Conservation (phyloP, 1,284 basidiomycete genomes). For the Hypsizygus ulmarius region DNA sequence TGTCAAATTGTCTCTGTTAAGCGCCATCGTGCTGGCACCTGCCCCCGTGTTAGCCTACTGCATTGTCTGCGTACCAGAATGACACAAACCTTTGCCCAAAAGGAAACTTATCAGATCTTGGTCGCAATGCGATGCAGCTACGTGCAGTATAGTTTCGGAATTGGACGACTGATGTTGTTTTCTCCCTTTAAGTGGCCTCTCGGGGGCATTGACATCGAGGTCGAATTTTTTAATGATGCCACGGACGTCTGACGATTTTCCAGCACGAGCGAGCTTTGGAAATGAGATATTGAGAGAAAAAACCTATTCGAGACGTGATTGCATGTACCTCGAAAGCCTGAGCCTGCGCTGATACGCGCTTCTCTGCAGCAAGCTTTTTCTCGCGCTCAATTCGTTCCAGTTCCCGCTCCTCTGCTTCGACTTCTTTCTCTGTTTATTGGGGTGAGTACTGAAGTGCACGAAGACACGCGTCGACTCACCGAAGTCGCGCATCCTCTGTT, state of each 20-base stretch:
- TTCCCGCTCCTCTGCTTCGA: conserved; percentile 31
- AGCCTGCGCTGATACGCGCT: conserved; percentile 25
- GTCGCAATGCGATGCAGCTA: conserved; percentile 30
- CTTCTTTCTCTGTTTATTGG: conserved; percentile 26
- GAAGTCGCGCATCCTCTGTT: conserved; percentile 31
- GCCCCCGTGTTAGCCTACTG: background rate
- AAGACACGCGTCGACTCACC: conserved; percentile 20
- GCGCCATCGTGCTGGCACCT: conserved; percentile 30
- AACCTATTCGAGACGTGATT: background rate
- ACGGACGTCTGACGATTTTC: conserved; percentile 26
- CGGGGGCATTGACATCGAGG: conserved; percentile 32
- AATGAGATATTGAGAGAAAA: background rate
- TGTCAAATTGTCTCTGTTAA: conserved; percentile 30
- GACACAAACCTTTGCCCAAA: conserved; percentile 30
- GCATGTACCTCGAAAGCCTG: conserved; percentile 29
- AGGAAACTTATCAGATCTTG: conserved; percentile 31
- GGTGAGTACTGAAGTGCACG: conserved; percentile 1
- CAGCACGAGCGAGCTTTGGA: conserved; percentile 24
- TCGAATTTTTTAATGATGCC: conserved; percentile 26
- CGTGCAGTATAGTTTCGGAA: conserved; percentile 34
- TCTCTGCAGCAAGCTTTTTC: conserved; percentile 21
- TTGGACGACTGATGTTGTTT: conserved; percentile 21
- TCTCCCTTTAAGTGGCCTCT: conserved; percentile 22
- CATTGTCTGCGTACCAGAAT: background rate
- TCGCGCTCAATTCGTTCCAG: conserved; percentile 24